These are phyloP conservation scores for Phytophthora lateralis DNA, from an alignment of 352 stramenopile genomes.

Conservation along the genomic window DNA sequence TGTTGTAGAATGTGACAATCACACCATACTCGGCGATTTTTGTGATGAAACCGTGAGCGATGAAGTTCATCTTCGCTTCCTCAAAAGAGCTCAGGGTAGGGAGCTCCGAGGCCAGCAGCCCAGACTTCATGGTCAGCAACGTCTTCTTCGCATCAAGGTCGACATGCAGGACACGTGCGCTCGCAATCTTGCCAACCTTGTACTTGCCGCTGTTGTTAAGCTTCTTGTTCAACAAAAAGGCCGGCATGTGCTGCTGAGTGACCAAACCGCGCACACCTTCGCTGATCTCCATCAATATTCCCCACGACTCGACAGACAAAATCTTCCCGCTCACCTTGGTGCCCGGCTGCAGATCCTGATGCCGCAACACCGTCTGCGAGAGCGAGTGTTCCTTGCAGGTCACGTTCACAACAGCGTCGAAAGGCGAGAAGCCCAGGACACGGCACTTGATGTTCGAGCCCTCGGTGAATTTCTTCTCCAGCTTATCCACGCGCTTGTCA, in stretches of 20 bases:
- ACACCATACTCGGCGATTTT: constrained; percentile 94
- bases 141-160: constrained; percentile 93
- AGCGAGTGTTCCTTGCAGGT: constrained; percentile 83
- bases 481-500: constrained; percentile 85
- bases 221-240: constrained; percentile 73
- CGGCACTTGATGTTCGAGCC: constrained; percentile 68
- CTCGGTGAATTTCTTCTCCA: constrained; percentile 87
- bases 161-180: constrained; percentile 82
- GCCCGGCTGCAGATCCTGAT: constrained; percentile 78
- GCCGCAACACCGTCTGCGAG: constrained; percentile 75
- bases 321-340: constrained; percentile 84
- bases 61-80: constrained; percentile 67
- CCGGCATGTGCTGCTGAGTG: constrained; percentile 74
- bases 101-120: constrained; percentile 74
- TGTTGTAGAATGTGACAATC: constrained; percentile 96
- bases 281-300: constrained; percentile 85
- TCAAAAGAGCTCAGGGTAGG: constrained; percentile 81
- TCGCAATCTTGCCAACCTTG: constrained; percentile 76
- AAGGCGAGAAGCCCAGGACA: constrained; percentile 85
- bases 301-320: constrained; percentile 80
- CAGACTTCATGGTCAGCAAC: constrained; percentile 91
- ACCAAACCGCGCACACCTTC: constrained; percentile 85
- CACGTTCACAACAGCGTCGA: constrained; percentile 85
- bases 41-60: constrained; percentile 92
- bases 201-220: constrained; percentile 74